Evolutionary conservation across 345 rosid genomes (phyloP).

Genomic region (Salix viminalis): DNA sequence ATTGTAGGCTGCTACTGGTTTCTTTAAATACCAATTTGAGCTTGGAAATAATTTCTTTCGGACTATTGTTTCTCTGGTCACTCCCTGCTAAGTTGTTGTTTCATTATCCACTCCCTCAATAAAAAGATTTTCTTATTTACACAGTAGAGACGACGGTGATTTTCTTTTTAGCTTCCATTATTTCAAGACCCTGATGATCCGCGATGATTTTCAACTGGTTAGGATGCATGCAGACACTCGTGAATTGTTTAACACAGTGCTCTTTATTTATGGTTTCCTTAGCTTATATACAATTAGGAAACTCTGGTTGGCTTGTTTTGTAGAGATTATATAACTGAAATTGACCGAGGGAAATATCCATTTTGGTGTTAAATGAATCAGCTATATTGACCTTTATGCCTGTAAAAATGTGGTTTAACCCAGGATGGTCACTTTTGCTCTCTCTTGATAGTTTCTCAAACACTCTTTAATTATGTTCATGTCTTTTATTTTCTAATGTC

Average conservation of each 20-base stretch:
- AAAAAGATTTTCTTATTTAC: no score
- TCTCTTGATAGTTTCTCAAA: neutral
- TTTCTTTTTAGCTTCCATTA: neutral
- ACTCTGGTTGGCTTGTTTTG: neutral
- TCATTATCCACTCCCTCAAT: no score
- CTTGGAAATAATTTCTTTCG: no score
- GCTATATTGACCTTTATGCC: neutral
- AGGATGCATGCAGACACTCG: neutral
- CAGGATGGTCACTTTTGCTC: neutral
- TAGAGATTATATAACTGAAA: neutral
- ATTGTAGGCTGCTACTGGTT: no score
- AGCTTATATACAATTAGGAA: neutral
- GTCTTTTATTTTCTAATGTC: neutral
- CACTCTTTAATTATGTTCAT: neutral
- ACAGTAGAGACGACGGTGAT: no score
- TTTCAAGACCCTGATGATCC: neutral
- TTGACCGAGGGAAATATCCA: neutral
- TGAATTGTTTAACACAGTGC: neutral
- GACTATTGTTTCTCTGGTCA: no score
- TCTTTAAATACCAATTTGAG: no score
- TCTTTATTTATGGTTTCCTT: neutral
- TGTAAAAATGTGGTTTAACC: neutral
- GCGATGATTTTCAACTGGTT: neutral
- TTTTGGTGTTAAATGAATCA: neutral
- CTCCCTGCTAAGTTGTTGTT: no score